Conservation (phyloP, 345 rosid species). For the Melastoma malabathricum region DNA sequence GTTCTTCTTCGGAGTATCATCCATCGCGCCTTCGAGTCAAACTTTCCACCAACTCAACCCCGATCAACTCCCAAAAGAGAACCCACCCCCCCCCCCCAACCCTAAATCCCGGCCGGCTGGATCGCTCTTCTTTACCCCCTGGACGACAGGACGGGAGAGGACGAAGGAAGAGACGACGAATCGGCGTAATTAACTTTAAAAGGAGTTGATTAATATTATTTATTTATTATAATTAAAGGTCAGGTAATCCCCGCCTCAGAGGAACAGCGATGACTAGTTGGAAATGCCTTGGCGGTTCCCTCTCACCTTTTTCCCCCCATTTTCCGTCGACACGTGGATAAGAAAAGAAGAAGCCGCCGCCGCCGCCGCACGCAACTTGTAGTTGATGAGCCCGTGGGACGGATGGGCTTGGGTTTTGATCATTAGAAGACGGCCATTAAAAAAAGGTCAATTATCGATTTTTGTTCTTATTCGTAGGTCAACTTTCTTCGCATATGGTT, state of each 20-base stretch:
- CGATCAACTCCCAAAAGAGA: no score
- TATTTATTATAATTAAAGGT: neutral
- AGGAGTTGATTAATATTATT: neutral
- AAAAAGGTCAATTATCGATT: no score
- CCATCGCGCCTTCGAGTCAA: conserved; percentile 14
- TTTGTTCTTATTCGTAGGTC: no score
- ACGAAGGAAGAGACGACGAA: neutral
- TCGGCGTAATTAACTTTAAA: neutral
- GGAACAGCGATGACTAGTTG: conserved; percentile 11
- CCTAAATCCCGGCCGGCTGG: no score
- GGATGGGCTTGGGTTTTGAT: no score
- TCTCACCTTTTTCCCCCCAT: neutral
- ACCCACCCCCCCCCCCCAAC: no score
- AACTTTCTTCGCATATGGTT: no score
- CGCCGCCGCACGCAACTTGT: no score
- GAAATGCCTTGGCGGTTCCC: neutral
- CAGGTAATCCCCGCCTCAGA: neutral
- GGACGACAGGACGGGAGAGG: neutral
- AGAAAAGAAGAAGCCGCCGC: neutral
- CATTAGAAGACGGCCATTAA: no score
- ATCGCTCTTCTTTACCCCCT: neutral
- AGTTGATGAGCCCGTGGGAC: no score
- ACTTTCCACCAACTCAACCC: no score
- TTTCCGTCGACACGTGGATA: no score
- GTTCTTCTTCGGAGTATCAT: conserved; percentile 35